Conservation (phyloP, 2,329 filamentous ascomycete species). For the Xylaria multiplex region DNA sequence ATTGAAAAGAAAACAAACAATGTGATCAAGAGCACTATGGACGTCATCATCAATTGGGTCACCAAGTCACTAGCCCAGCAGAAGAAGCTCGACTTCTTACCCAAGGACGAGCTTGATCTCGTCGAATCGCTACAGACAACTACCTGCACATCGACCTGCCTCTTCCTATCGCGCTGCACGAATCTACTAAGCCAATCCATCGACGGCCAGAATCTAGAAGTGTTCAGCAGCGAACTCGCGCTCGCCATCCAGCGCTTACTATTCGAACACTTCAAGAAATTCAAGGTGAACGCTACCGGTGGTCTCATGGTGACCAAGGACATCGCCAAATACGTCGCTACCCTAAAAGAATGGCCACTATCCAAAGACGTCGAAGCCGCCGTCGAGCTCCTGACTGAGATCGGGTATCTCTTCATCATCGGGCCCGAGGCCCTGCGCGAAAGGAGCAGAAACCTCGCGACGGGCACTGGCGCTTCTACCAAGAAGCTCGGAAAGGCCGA, state of each 20-base stretch:
- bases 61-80: constrained; percentile 77
- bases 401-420: constrained; percentile 95
- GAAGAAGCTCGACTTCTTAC: constrained; percentile 89
- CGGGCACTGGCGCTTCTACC: constrained; percentile 49
- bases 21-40: constrained; percentile 66
- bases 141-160: constrained; percentile 83
- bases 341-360: constrained; percentile 84
- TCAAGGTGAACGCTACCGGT: constrained; percentile 90
- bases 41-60: constrained; percentile 80
- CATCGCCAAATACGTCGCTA: constrained; percentile 89
- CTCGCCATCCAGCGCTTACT: constrained; percentile 80
- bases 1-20: constrained; percentile 85
- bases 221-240: constrained; percentile 85
- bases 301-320: constrained; percentile 97
- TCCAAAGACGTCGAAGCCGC: constrained; percentile 73
- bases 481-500: constrained; percentile 72
- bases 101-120: constrained; percentile 75
- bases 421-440: constrained; percentile 81
- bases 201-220: constrained; percentile 83
- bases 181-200: constrained; percentile 73
- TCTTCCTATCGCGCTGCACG: constrained; percentile 78
- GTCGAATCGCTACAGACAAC: constrained; percentile 84
- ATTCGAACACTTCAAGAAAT: constrained; percentile 94
- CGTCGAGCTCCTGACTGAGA: constrained; percentile 89
- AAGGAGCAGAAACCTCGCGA: constrained; percentile 69